Conservation (phyloP, 495 filamentous ascomycete species). For the Immersiella caudata region DNA sequence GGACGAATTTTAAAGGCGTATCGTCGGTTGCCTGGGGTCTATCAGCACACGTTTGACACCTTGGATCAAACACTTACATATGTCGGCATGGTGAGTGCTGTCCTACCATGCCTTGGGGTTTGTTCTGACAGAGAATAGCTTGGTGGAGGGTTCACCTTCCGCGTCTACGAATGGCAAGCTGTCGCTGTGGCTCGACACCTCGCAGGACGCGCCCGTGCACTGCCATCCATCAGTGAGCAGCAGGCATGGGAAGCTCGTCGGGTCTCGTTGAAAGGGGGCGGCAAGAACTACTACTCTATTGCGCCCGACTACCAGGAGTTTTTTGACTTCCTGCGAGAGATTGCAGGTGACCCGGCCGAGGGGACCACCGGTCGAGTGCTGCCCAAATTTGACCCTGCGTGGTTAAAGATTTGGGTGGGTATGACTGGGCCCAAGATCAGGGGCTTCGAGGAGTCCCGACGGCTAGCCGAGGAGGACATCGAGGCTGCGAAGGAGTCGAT, state of each 20-base stretch:
- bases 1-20: conserved; percentile 51
- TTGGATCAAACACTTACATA: conserved; percentile 48
- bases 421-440: conserved; percentile 37
- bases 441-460: conserved; percentile 34
- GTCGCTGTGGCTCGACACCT: conserved; percentile 59
- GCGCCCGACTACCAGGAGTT: conserved; percentile 38
- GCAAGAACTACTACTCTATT: conserved; percentile 43
- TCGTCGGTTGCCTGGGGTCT: conserved; percentile 56
- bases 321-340: conserved; percentile 37
- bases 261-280: conserved; percentile 33
- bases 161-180: conserved; percentile 64
- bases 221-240: conserved; percentile 38
- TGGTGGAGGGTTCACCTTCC: conserved; percentile 60
- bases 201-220: conserved; percentile 47
- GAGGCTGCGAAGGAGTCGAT: conserved; percentile 14
- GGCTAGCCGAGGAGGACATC: conserved; percentile 33
- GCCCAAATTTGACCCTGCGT: conserved; percentile 43
- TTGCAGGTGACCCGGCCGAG: conserved; percentile 38
- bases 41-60: conserved; percentile 60
- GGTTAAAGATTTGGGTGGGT: conserved; percentile 43
- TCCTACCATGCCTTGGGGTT: not conserved
- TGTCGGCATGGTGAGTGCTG: conserved; percentile 39
- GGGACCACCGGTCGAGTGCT: conserved; percentile 42
- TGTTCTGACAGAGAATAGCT: conserved; percentile 36
- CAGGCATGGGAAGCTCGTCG: conserved; percentile 46